These are phyloP conservation scores for Scedosporium apiospermum DNA, from an alignment of 2,329 filamentous ascomycete species.

Conservation along the genomic window DNA sequence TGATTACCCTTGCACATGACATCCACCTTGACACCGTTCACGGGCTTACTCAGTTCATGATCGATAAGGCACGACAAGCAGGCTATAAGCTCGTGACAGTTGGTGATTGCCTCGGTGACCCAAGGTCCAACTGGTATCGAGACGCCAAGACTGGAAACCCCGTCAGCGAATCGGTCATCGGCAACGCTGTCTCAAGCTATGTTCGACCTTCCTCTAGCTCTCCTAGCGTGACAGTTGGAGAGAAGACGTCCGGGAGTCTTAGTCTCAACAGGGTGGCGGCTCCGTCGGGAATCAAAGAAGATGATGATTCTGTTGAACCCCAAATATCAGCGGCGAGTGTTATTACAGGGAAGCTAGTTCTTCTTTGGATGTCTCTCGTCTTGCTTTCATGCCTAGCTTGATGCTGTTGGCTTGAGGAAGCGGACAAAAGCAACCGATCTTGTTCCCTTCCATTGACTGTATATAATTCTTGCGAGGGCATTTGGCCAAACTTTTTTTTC, in stretches of 20 bases:
- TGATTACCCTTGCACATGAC: conserved; percentile 44
- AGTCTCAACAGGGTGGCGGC: too few species aligned
- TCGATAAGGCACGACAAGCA: conserved; percentile 7
- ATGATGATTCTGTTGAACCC: too few species aligned
- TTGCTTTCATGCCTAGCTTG: too few species aligned
- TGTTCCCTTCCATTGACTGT: neutral
- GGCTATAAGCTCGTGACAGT: conserved; percentile 15
- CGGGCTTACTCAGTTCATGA: conserved; percentile 22
- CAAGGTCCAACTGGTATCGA: conserved; percentile 42
- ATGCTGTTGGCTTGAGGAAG: too few species aligned
- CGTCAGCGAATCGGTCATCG: neutral
- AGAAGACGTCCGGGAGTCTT: too few species aligned
- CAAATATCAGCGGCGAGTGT: too few species aligned
- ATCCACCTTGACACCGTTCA: conserved; percentile 37
- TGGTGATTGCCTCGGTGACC: conserved; percentile 44
- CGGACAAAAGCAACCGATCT: neutral
- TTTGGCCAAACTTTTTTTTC: neutral
- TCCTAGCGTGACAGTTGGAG: too few species aligned
- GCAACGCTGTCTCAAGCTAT: neutral
- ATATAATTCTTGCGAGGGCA: neutral
- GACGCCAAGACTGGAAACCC: neutral
- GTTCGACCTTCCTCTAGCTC: too few species aligned
- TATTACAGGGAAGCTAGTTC: too few species aligned
- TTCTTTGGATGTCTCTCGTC: too few species aligned
- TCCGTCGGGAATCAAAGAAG: too few species aligned